Conservation (phyloP, 257 asterid genomes). For the Verbena officinalis region DNA sequence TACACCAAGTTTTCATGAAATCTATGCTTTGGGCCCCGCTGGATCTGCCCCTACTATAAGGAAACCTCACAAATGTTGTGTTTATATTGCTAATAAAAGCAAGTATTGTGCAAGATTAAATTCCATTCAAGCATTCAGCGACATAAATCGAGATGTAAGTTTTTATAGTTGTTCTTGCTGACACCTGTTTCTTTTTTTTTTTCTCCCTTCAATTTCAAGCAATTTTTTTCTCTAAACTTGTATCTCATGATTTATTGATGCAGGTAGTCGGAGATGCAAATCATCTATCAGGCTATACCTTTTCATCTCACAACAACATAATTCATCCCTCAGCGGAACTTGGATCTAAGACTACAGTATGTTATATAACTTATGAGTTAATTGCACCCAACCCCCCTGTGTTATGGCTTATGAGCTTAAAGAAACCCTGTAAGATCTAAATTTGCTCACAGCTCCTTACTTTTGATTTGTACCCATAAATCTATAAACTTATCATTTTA, state of each 20-base stretch:
- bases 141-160: constrained; percentile 92
- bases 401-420: too few species aligned
- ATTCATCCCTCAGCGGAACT: constrained; percentile 74
- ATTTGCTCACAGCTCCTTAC: too few species aligned
- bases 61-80: constrained; percentile 89
- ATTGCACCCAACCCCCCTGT: too few species aligned
- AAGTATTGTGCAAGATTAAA: constrained; percentile 84
- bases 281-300: constrained; percentile 78
- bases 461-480: too few species aligned
- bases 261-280: constrained; percentile 94
- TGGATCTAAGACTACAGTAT: constrained; percentile 94
- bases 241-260: constrained; percentile 26
- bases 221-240: background rate
- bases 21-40: constrained; percentile 59
- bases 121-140: constrained; percentile 88
- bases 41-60: constrained; percentile 50
- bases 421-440: too few species aligned
- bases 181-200: background rate
- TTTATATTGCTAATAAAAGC: constrained; percentile 85
- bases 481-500: too few species aligned
- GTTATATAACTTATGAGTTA: constrained; percentile 29
- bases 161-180: constrained; percentile 24
- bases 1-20: constrained; percentile 83
- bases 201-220: background rate
- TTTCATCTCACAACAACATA: constrained; percentile 86